Evolutionary conservation across 371 early-diverging fungal species (phyloP), one percentile per base, ranked within the genome.

Genomic region (Zychaea mexicana): DNA sequence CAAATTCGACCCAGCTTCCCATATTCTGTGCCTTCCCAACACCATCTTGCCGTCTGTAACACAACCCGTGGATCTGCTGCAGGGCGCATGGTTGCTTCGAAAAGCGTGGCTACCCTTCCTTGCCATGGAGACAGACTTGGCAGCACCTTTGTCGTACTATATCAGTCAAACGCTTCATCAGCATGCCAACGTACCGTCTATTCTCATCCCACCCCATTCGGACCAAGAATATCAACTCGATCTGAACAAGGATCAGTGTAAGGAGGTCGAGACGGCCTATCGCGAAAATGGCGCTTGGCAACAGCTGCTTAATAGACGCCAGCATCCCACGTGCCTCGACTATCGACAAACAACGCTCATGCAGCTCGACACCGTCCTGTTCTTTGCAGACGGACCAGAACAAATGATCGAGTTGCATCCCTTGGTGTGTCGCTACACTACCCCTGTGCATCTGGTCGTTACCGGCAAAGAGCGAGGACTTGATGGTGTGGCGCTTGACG

Each of bases 21-120:
- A 66, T 2, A 56, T 71, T 33, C 57, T 71, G 26, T 78, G 78
- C 27, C 47, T 78, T n/a, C 78, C 78, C 15, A 52, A 67, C 10
- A 61, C 28, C 26, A 33, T 49, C 62, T 2, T 78, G 26, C 78
- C 78, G 0, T 32, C 57, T 21, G 30, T 68, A 2, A 62, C 70
- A 7, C 79, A 76, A 31, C 74, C 79, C 36, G 77, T 70, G 0
- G 82, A 82, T 59, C 70, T 75, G 63, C 19, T 82, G 2, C 55
- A 75, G 9, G 77, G 74, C 10, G 68, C 73, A 15, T 82, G 79
- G 79, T 49, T 82, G 2, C 21, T 82, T 21, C 56, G 57, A 21
- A 71, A 57, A 47, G 49, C 63, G 3, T 82, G 82, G 82, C 28
- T 74, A 2, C 69, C 77, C 9, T 64, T 52, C 42, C 31, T 78